Evolutionary conservation across 257 asterid species (phyloP).

Genomic region (Forsythia viridissima): DNA sequence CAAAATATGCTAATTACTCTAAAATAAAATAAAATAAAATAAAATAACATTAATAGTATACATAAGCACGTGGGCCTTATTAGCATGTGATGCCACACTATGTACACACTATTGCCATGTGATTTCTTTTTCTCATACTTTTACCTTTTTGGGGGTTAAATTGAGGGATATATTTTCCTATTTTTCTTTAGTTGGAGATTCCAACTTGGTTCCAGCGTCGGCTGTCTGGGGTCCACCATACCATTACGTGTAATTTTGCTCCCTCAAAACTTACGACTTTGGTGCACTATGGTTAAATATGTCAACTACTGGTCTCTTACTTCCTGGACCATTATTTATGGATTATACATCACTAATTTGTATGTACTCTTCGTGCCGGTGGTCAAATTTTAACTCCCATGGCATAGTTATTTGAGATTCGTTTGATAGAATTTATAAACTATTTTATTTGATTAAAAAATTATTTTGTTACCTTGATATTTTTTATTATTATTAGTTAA

Average conservation of each 20-base stretch:
- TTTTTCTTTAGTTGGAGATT: too few relatives aligned
- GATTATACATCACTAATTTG: not conserved
- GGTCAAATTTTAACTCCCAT: not conserved
- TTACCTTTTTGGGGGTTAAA: not conserved
- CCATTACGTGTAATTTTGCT: not conserved
- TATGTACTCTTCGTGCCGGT: not conserved
- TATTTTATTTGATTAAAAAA: too few relatives aligned
- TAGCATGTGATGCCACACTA: too few relatives aligned
- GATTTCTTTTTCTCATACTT: not conserved
- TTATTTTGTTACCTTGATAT: too few relatives aligned
- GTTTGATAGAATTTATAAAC: too few relatives aligned
- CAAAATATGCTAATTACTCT: too few relatives aligned
- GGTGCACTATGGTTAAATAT: not conserved
- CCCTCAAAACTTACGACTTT: not conserved
- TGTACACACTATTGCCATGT: not conserved
- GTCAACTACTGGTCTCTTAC: not conserved
- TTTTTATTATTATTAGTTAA: too few relatives aligned
- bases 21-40: too few relatives aligned
- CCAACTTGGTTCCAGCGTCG: too few relatives aligned
- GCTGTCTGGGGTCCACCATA: not conserved
- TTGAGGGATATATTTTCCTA: too few relatives aligned
- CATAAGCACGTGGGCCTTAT: too few relatives aligned
- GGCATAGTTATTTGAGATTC: not conserved
- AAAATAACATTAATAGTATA: too few relatives aligned
- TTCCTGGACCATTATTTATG: not conserved